Base-by-base conservation (phyloP, 2,329 filamentous ascomycete species). In the Chrysoporthe deuterocubensis region DNA sequence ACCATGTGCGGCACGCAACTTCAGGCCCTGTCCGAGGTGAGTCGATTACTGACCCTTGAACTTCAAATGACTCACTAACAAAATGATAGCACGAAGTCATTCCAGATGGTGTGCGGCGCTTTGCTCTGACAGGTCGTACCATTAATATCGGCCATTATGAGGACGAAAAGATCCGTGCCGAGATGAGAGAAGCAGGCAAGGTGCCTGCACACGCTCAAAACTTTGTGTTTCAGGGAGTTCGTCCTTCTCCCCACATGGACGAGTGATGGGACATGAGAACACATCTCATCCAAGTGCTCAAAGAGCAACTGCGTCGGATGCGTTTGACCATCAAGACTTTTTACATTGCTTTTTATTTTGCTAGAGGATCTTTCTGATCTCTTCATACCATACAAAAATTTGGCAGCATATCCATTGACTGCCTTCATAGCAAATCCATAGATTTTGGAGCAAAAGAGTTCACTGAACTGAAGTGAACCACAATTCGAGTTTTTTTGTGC, bases 1-100 rank as follows among this genome's bases (percentile, higher is more conserved):
- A 78, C 90, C 21, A 91, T 91, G 88, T 70, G 68, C 13, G 68
- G 67, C 18, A 78, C 78, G 0, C 77, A 79, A 0, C 85, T 92
- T 14, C 90, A 92, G 71, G 79, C 82, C 71, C 80, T 83, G 26
- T 88, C 89, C 65, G 87, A 90, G 71, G 84, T 83, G 71, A 48
- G 16, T 42, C n/a, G 5, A 34, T 32, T 26, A 2, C 14, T 32
- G 26, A 4, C 3, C 3, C 3, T 37, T 14, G 8, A 52, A 18
- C 60, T 26, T 3, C 1, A 21, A 32, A 40, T 1, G 32, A 32
- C 2, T 34, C 62, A 43, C 72, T 79, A 64, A 78, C 65, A 43
- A 18, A 26, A 7, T n/a, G n/a, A 14, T 18, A 70, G 68, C 68
- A 70, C 3, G 58, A 64, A 4, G 67, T 70, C 4, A 54, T 18